Base-by-base conservation (phyloP, 345 rosid species). In the Excoecaria agallocha region DNA sequence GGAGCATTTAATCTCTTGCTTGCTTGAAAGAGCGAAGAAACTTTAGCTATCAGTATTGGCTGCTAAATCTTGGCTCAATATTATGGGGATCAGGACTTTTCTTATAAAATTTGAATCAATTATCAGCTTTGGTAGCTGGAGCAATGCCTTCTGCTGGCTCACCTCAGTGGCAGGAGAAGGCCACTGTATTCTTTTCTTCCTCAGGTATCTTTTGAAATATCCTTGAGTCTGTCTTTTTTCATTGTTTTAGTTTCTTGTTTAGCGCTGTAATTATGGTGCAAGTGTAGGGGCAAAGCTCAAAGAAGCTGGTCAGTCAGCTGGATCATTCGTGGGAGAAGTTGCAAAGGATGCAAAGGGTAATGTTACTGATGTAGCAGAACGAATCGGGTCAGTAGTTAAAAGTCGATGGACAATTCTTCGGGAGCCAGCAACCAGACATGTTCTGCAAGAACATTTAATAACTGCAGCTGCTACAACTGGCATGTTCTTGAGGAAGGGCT, bases 301-400 rank as follows among this genome's bases (percentile, higher is more conserved):
- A 83, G 91, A 91, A 86, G 98, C 95, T 7, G 76, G 98, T 49
- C 90, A 88, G 79, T 80, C 92, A 7, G 97, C 98, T 11, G 96
- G 97, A 71, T 82, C 89, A 63, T 86, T 89, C 77, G 88, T 94
- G 2, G 97, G 89, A 16, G 97, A 86, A 82, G 97, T 88, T 8
- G 97, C 97, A 12, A 94, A 90, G 76, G 98, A 94, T 82, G 92
- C 98, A 3, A 94, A 92, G 86, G 97, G 89, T 39, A 92, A 94
- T 76, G 98, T 86, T 5, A 6, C 89, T 62, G 97, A 89, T 76
- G 97, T 76, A 55, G 95, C 98, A n/a, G 98, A 86, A 75, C 77
- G 91, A 75, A 89, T 94, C 55, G 97, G 97, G 12, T 85, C 90
- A 0, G 65, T 78, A 38, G 85, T 94, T 50, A 92, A 89, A 83